Evolutionary conservation across 106 monocot genomes (phyloP), one percentile per base, ranked within the genome.

Genomic region (Allium sativum): DNA sequence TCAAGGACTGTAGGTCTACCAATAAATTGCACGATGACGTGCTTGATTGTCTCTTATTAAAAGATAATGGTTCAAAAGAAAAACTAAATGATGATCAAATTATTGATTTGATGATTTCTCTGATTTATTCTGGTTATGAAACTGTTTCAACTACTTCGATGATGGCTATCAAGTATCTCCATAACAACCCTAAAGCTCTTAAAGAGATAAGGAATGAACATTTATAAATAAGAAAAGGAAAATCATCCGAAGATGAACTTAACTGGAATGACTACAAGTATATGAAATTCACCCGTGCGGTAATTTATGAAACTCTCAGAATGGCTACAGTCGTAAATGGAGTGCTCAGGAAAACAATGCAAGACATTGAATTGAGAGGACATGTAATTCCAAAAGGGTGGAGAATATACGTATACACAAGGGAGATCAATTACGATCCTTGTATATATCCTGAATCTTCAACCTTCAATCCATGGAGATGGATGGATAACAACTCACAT

Each of bases 391-490:
- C 96, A 18, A 80, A 85, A 72, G 91, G 84, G 52, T 98, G 96
- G 96, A 91, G 69, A 76, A 88, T 98, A 45, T 98, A 98, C 72
- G 87, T 85, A 6, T 91, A 85, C 53, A 91, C 82, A 9, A 75
- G 96, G 58, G 96, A 98, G 70, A 88, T 80, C 45, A 98, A 98
- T 74, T 98, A 98, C 44, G 88, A 91, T 22, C 64, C 81, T 0
- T 72, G 53, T 56, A 12, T 84, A 54, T 88, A 98, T 75, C 71
- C 74, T 0, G 91, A 98, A 18, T 91, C 96, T 0, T 55, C 78
- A 12, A 61, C 15, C 52, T 98, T 98, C 82, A 85, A 98, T 76
- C 96, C 96, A 65, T 98, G 96, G 96, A 88, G 96, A 80, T 98
- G 96, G 96, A 67, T 74, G 87, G 91, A 91, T 11, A 69, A 74